phyloP scores from a whole-genome alignment of 1,284 basidiomycete genomes.

The Ceratobasidium theobromae region DNA sequence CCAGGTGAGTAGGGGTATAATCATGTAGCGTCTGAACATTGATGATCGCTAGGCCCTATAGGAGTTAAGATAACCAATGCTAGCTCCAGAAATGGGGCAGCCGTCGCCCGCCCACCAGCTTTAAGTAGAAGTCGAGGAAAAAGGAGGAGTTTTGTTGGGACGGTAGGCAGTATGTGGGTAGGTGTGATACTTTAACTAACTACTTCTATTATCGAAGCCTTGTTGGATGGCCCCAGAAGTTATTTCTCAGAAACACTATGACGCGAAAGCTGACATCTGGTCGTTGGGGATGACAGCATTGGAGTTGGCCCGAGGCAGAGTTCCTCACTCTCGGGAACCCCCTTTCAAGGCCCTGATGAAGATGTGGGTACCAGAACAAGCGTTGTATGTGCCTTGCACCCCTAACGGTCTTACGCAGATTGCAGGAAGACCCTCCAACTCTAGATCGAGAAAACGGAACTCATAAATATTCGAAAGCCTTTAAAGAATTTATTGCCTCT shows the following conservation, averaged over 20 bases:
- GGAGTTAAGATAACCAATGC: conserved; percentile 16
- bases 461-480: conserved; percentile 77
- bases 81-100: neutral
- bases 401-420: conserved; percentile 45
- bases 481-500: conserved; percentile 78
- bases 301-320: conserved; percentile 79
- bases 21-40: too few relatives aligned
- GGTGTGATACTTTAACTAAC: neutral
- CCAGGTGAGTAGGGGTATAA: too few relatives aligned
- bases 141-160: conserved; percentile 86
- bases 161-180: conserved; percentile 50
- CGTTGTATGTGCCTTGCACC: neutral
- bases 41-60: neutral
- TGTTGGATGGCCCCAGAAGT: conserved; percentile 96
- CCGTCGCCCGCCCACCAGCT: conserved; percentile 23
- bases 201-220: conserved; percentile 50
- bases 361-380: conserved; percentile 53
- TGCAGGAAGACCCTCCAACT: conserved; percentile 70
- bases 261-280: conserved; percentile 81
- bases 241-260: conserved; percentile 80
- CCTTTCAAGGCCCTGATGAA: conserved; percentile 74
- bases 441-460: conserved; percentile 69
- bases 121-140: conserved; percentile 47
- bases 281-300: conserved; percentile 88
- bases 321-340: conserved; percentile 75